Percentiles rank a stretch among this genome's conserved stretches.
Evolutionary conservation across 2,329 filamentous ascomycete genomes (phyloP).

Genomic region (Penicillium olsonii): DNA sequence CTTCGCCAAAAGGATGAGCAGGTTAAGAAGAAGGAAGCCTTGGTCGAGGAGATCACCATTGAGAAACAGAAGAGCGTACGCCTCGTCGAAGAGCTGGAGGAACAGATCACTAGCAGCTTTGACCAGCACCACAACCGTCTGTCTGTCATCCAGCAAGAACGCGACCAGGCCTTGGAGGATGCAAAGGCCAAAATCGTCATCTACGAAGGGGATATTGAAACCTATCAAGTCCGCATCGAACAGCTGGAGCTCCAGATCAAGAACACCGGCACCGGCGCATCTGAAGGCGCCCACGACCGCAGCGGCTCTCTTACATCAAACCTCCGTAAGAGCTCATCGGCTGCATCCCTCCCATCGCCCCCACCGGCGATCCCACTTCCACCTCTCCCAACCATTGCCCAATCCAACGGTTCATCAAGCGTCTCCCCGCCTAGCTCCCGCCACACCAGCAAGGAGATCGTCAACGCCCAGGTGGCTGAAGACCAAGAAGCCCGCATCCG

Average conservation of each 20-base stretch:
- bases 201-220: conserved; percentile 69
- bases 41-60: conserved; percentile 53
- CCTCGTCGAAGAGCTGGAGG: conserved; percentile 92
- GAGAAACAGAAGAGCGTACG: conserved; percentile 89
- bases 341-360: conserved; percentile 83
- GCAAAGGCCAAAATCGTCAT: conserved; percentile 65
- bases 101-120: conserved; percentile 92
- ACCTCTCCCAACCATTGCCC: conserved; percentile 70
- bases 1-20: conserved; percentile 46
- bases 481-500: conserved; percentile 94
- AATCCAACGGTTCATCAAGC: conserved; percentile 54
- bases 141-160: conserved; percentile 76
- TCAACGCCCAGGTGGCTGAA: conserved; percentile 80
- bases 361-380: conserved; percentile 95
- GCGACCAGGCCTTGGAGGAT: conserved; percentile 75
- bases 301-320: conserved; percentile 65
- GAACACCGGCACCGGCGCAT: conserved; percentile 33
- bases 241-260: conserved; percentile 64
- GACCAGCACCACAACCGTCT: conserved; percentile 93
- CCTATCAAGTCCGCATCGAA: conserved; percentile 56
- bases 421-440: conserved; percentile 63
- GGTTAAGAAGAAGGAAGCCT: conserved; percentile 48
- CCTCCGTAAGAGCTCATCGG: conserved; percentile 80
- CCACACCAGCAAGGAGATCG: conserved; percentile 78
- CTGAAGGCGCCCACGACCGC: conserved; percentile 51